Evolutionary conservation across 2,329 filamentous ascomycete species (phyloP).

Genomic region (Fusarium begoniae): DNA sequence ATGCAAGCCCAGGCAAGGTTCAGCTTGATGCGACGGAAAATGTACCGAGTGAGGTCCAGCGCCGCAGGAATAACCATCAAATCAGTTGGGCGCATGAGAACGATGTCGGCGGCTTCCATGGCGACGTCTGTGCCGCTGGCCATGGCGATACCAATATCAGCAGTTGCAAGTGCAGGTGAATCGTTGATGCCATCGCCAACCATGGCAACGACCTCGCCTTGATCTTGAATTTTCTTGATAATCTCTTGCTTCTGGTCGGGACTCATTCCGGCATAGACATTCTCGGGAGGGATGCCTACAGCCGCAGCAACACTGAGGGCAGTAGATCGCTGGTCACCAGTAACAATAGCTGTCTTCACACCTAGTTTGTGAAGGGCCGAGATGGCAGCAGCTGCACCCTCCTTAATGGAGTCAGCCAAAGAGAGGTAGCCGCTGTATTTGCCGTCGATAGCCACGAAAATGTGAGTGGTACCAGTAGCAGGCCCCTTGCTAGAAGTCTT

Average conservation of each 20-base stretch:
- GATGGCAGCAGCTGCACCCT: slow-evolving; percentile 82
- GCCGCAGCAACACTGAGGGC: slow-evolving; percentile 83
- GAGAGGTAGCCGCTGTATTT: slow-evolving; percentile 83
- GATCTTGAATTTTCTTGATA: slow-evolving; percentile 76
- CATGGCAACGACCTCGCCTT: slow-evolving; percentile 88
- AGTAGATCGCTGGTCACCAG: slow-evolving; percentile 87
- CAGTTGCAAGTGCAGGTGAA: slow-evolving; percentile 91
- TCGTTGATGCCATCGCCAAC: slow-evolving; percentile 99
- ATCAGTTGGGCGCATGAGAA: slow-evolving; percentile 92
- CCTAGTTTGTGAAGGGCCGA: slow-evolving; percentile 84
- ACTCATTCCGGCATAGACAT: slow-evolving; percentile 87
- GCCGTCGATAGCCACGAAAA: slow-evolving; percentile 88
- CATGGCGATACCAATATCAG: slow-evolving; percentile 92
- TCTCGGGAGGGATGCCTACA: slow-evolving; percentile 79
- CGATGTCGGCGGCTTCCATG: slow-evolving; percentile 95
- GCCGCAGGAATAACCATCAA: slow-evolving; percentile 92
- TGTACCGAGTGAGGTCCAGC: slow-evolving; percentile 81
- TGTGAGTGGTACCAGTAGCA: slow-evolving; percentile 81
- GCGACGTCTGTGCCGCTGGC: slow-evolving; percentile 94
- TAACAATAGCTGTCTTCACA: slow-evolving; percentile 89
- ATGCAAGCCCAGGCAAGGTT: slow-evolving; percentile 93
- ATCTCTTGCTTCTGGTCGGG: slow-evolving; percentile 93
- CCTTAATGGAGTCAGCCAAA: slow-evolving; percentile 91
- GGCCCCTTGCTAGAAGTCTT: slow-evolving; percentile 46
- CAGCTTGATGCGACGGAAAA: slow-evolving; percentile 92